Conservation (phyloP, 768 basidiomycete genomes). For the Aureoboletus auriporus region DNA sequence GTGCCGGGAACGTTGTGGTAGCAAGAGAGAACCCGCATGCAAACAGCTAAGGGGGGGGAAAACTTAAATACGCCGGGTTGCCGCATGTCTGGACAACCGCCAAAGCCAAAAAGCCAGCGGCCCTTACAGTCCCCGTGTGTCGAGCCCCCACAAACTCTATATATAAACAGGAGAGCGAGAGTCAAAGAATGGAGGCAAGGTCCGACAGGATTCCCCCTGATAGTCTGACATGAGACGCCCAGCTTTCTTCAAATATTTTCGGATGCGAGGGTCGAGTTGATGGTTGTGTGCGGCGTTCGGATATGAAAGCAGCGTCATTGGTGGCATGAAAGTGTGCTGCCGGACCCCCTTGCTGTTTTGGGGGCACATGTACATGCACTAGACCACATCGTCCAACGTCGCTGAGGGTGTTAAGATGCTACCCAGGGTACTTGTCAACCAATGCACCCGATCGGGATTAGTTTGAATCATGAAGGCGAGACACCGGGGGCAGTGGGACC, state of each 20-base stretch:
- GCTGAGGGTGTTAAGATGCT: neutral
- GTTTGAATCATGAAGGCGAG: neutral
- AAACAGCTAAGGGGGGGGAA: neutral
- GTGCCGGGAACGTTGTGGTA: conserved; percentile 9
- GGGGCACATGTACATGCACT: neutral
- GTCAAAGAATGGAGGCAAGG: conserved; percentile 3
- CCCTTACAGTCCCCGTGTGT: conserved; percentile 15
- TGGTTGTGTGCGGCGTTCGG: conserved; percentile 11
- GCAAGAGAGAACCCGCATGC: conserved; percentile 14
- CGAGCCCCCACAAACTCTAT: conserved; percentile 16
- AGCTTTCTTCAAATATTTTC: neutral
- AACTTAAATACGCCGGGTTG: conserved; percentile 21
- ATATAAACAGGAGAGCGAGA: neutral
- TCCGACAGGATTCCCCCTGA: conserved; percentile 10
- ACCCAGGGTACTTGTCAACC: neutral
- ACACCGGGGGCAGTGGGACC: neutral
- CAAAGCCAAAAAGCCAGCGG: conserved; percentile 23
- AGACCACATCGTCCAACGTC: neutral
- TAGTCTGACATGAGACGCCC: conserved; percentile 8
- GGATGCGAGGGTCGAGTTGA: conserved; percentile 1
- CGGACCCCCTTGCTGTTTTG: neutral
- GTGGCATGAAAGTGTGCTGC: neutral
- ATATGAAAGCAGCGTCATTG: conserved; percentile 15
- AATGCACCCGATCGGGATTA: neutral
- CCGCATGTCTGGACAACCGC: conserved; percentile 16